Base-by-base conservation (phyloP, 805 yeast genomes). In the Starmerella apis region DNA sequence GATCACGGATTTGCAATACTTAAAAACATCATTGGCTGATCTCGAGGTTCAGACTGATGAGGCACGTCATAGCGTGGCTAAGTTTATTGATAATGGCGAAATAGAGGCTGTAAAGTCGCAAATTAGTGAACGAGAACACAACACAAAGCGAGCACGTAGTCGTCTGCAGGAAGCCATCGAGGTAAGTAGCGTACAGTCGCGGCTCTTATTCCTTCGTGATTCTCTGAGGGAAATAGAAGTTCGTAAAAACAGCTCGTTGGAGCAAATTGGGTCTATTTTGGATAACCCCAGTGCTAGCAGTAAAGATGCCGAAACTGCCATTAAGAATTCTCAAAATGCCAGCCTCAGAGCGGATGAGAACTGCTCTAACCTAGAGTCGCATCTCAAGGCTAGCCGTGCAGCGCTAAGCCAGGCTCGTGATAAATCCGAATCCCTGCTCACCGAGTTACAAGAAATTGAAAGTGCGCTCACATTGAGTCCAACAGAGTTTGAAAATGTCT, bases 401-500 rank as follows among this genome's bases (percentile, higher is more conserved):
- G 16, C 36, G 4, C 16, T 14, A 3, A n/a, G 8, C 19, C 18
- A 30, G 27, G 4, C 28, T 3, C 36, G 16, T 2, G 32, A 9
- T 11, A 20, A 30, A 8, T 5, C 3, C 13, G 25, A 18, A 1
- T 3, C 24, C 4, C 11, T 37, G 13, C 4, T n/a, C 8, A 20
- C 18, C 4, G 31, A 37, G 24, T 11, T 32, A 33, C 5, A n/a
- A 1, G 28, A 28, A 24, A 4, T 24, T 6, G 41, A 28, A 19
- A 22, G 24, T 18, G 23, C 46, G 2, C 27, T 47, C 30, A 13
- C 30, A 3, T 27, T 37, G 11, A 20, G 18, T 19, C 36, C 43
- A 23, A 23, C 19, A 3, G 46, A 23, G 16, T 43, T 23, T n/a
- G 70, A 68, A 18, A 31, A 50, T 1, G 70, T 71, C 42, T 62